Base-by-base conservation (phyloP, 257 asterid species). In the Nicotiana knightiana region DNA sequence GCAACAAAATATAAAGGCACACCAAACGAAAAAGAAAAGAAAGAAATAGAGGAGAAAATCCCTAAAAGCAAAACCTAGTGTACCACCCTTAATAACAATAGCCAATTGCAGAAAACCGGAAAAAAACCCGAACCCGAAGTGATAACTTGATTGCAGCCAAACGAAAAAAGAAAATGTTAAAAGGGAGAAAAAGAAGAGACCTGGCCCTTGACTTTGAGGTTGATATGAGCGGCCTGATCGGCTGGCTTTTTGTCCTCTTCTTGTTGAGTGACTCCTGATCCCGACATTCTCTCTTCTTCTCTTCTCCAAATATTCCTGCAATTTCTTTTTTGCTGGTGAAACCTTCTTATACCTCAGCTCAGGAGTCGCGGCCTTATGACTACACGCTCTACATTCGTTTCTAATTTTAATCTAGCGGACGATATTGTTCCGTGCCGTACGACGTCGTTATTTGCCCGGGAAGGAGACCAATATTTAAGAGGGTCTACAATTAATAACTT, bases 181-280 rank as follows among this genome's bases (percentile, higher is more conserved):
- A 59, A 33, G n/a, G n/a, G 39, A 48, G n/a, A 12, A 58, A 16
- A 15, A 51, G 16, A 2, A 11, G 9, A 67, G 37, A 88, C 91
- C 91, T 88, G 91, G 83, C 89, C 84, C n/a, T 88, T 88, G 77
- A 88, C 91, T 87, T 88, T 88, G 71, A 88, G 88, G 77, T 87
- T 87, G 66, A 89, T 85, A 57, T 84, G 86, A 11, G 39, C 85
- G 18, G 76, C 32, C 58, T 80, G 85, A 54, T 85, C 89, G 39
- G 81, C 73, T 46, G 89, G 90, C 81, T 87, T 85, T 77, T 84
- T 83, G 46, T 88, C 89, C 2, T 88, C 88, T 61, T 88, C 91
- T 59, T 70, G 77, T 43, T 73, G 79, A 48, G 63, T 15, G 24
- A 51, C 43, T 10, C 79, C 26, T 15, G 63, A 75, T 10, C 79